A percentile compares a stretch with the other conserved stretches of the same genome.
These are phyloP conservation scores for Paracoccidioides brasiliensis DNA, from an alignment of 2,329 filamentous ascomycete genomes.

Conservation along the genomic window DNA sequence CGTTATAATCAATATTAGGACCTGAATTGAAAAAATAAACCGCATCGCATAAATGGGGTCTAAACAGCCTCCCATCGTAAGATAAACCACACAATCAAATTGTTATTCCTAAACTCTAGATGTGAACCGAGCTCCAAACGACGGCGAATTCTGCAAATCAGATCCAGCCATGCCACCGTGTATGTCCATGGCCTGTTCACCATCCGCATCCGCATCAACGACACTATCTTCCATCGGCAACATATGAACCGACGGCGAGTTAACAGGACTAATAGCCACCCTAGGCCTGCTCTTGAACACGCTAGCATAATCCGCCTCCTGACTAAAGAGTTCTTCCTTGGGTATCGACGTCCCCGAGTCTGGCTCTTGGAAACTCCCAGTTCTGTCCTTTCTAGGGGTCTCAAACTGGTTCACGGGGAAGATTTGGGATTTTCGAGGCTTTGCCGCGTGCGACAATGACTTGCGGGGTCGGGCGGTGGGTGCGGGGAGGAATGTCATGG, in stretches of 20 bases:
- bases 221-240: slow-evolving; percentile 2
- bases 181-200: background rate
- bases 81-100: background rate
- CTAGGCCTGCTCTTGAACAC: slow-evolving; percentile 77
- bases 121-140: slow-evolving; percentile 3
- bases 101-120: background rate
- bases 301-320: slow-evolving; percentile 62
- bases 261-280: slow-evolving; percentile 60
- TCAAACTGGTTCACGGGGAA: slow-evolving; percentile 46
- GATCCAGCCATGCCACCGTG: background rate
- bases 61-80: no score
- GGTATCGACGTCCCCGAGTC: slow-evolving; percentile 36
- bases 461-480: slow-evolving; percentile 13
- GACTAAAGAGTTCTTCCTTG: slow-evolving; percentile 55
- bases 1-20: no score
- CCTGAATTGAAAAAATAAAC: no score
- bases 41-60: no score
- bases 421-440: slow-evolving; percentile 25
- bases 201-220: background rate
- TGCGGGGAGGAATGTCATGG: slow-evolving; percentile 53
- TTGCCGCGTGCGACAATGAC: slow-evolving; percentile 14
- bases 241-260: slow-evolving; percentile 19
- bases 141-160: slow-evolving; percentile 7
- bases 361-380: slow-evolving; percentile 5
- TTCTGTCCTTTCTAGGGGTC: slow-evolving; percentile 31